A percentile compares a stretch with the other conserved stretches of the same genome.
Conservation (phyloP, 2,329 filamentous ascomycete genomes). For the Biscogniauxia mediterranea region DNA sequence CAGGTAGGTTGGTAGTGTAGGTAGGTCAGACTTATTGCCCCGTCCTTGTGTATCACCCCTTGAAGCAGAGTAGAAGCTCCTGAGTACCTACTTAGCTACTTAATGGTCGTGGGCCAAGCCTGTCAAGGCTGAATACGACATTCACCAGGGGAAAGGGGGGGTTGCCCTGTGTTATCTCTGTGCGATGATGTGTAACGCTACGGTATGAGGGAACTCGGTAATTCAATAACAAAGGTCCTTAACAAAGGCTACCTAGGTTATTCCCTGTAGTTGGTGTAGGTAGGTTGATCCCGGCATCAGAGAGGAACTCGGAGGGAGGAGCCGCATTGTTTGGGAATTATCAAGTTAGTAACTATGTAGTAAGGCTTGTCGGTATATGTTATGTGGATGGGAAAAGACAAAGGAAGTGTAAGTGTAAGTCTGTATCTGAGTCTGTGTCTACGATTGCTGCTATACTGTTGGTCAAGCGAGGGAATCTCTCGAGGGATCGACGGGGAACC, state of each 20-base stretch:
- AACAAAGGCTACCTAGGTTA: too few species aligned
- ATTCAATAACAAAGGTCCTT: neutral
- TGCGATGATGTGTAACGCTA: neutral
- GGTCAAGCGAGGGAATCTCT: neutral
- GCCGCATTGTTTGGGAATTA: neutral
- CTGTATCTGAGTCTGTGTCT: neutral
- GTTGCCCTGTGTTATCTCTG: neutral
- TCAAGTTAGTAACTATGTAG: too few species aligned
- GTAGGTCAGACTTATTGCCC: too few species aligned
- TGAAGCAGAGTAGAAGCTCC: neutral
- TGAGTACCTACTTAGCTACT: neutral
- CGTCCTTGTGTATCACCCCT: neutral
- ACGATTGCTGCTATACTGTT: neutral
- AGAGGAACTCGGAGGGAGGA: neutral
- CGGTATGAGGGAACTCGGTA: neutral
- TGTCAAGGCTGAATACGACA: neutral
- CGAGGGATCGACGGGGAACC: neutral
- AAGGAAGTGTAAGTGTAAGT: neutral
- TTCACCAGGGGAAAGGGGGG: neutral
- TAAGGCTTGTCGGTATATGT: neutral
- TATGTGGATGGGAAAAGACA: neutral
- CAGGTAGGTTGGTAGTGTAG: too few species aligned
- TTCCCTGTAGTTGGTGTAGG: too few species aligned
- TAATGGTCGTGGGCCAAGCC: neutral
- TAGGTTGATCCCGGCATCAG: neutral